Conservation (phyloP, 805 yeast species). For the Starmerella etchellsii region DNA sequence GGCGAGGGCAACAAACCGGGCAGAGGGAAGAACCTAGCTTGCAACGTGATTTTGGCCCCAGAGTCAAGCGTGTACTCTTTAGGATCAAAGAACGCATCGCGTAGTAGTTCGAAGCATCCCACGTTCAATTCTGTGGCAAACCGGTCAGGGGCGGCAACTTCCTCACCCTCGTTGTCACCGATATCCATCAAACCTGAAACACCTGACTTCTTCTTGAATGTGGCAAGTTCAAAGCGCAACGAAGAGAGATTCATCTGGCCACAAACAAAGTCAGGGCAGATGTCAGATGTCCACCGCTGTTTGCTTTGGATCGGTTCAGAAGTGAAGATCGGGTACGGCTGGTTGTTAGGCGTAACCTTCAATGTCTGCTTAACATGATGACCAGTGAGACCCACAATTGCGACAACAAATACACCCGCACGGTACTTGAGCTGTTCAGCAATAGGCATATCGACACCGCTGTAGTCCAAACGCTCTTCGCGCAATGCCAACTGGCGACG, state of each 20-base stretch:
- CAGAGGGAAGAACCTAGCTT: slow-evolving; percentile 64
- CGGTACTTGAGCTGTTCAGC: slow-evolving; percentile 44
- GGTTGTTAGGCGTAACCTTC: slow-evolving; percentile 67
- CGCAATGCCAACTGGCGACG: slow-evolving; percentile 24
- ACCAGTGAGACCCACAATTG: slow-evolving; percentile 30
- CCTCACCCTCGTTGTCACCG: slow-evolving; percentile 29
- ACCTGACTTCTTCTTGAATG: slow-evolving; percentile 8
- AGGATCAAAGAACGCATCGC: slow-evolving; percentile 18
- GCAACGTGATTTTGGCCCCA: slow-evolving; percentile 16
- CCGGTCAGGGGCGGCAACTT: slow-evolving; percentile 6
- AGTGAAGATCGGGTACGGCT: slow-evolving; percentile 49
- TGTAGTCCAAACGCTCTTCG: slow-evolving; percentile 22
- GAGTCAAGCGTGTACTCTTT: slow-evolving; percentile 14
- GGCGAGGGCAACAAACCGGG: slow-evolving; percentile 46
- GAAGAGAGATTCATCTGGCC: slow-evolving; percentile 20
- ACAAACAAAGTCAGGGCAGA: slow-evolving; percentile 22
- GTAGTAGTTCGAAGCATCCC: slow-evolving; percentile 30
- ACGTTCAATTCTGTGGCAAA: slow-evolving; percentile 36
- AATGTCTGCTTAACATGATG: slow-evolving; percentile 39
- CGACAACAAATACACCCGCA: slow-evolving; percentile 66
- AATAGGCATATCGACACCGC: slow-evolving; percentile 24
- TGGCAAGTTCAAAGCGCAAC: slow-evolving; percentile 20
- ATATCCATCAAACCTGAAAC: slow-evolving; percentile 11
- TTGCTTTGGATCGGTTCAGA: slow-evolving; percentile 42
- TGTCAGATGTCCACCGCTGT: slow-evolving; percentile 17